Evolutionary conservation across 805 yeast genomes (phyloP).

Genomic region (Metahyphopichia silvanorum): DNA sequence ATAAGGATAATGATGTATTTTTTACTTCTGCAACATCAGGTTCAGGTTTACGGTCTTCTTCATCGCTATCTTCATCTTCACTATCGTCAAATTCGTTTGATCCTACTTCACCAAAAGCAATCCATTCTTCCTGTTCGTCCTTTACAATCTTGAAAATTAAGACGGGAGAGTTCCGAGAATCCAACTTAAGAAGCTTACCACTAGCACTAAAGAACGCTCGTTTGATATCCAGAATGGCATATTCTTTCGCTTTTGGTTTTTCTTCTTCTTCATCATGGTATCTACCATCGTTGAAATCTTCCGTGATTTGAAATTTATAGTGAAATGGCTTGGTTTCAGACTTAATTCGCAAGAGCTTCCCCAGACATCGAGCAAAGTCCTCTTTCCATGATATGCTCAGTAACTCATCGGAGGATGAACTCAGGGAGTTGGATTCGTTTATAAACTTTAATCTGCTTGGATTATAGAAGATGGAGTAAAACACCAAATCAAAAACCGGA

Average conservation of each 20-base stretch:
- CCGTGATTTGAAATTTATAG: slow-evolving; percentile 48
- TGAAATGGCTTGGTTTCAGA: slow-evolving; percentile 19
- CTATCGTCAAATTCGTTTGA: slow-evolving; percentile 16
- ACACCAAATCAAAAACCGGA: slow-evolving; percentile 53
- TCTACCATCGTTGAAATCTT: slow-evolving; percentile 65
- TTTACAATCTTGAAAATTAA: slow-evolving; percentile 51
- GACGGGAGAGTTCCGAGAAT: slow-evolving; percentile 63
- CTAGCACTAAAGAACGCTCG: slow-evolving; percentile 68
- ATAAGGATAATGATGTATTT: slow-evolving; percentile 46
- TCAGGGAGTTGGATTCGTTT: slow-evolving; percentile 13
- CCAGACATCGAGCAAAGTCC: slow-evolving; percentile 55
- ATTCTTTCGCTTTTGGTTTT: slow-evolving; percentile 26
- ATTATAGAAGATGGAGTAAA: slow-evolving; percentile 63
- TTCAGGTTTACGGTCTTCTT: slow-evolving; percentile 23
- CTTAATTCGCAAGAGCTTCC: slow-evolving; percentile 32
- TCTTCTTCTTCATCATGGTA: slow-evolving; percentile 61
- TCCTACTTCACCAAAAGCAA: slow-evolving; percentile 45
- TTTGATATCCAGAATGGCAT: slow-evolving; percentile 41
- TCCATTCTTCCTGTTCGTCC: slow-evolving; percentile 38
- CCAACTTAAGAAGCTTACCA: slow-evolving; percentile 60
- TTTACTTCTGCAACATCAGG: slow-evolving; percentile 9
- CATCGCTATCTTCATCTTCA: slow-evolving; percentile 23
- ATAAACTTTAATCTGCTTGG: slow-evolving; percentile 39
- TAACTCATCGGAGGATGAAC: no score
- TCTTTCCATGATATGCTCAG: slow-evolving; percentile 70